A percentile compares a stretch with the other conserved stretches of the same genome.
These are phyloP conservation scores for Aspergillus sergii DNA, from an alignment of 2,329 filamentous ascomycete genomes.

Conservation along the genomic window DNA sequence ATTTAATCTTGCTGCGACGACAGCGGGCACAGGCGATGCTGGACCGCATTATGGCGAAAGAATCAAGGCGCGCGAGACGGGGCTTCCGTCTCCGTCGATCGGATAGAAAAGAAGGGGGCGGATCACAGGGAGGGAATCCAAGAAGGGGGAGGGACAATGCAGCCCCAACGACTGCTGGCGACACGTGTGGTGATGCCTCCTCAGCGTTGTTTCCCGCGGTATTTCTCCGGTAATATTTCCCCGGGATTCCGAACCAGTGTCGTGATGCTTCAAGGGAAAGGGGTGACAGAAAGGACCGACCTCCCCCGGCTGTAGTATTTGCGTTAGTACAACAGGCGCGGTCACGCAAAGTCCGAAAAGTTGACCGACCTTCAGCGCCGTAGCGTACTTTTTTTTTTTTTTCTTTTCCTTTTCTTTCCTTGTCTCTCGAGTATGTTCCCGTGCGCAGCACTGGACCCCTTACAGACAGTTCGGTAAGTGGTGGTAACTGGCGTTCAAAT, in stretches of 20 bases:
- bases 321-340: conserved; percentile 7
- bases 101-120: background rate
- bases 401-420: background rate
- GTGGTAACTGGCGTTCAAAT: background rate
- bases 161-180: conserved; percentile 17
- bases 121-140: conserved; percentile 1
- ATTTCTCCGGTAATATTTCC: conserved; percentile 27
- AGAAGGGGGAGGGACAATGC: conserved; percentile 15
- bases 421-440: conserved; percentile 4
- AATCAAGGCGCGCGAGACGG: conserved; percentile 18
- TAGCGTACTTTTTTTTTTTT: background rate
- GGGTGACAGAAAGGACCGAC: conserved; percentile 8
- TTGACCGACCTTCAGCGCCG: conserved; percentile 1
- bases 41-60: conserved; percentile 61
- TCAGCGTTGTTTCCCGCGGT: conserved; percentile 20
- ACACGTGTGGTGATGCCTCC: conserved; percentile 17
- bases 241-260: conserved; percentile 23
- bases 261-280: conserved; percentile 9
- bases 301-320: conserved; percentile 1
- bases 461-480: conserved; percentile 3
- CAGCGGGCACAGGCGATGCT: conserved; percentile 78
- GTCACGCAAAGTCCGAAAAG: conserved; percentile 9
- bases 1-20: conserved; percentile 82
- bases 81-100: conserved; percentile 18
- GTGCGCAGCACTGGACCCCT: conserved; percentile 8